Evolutionary conservation across 768 basidiomycete genomes (phyloP).

Genomic region (Gyrodon lividus): DNA sequence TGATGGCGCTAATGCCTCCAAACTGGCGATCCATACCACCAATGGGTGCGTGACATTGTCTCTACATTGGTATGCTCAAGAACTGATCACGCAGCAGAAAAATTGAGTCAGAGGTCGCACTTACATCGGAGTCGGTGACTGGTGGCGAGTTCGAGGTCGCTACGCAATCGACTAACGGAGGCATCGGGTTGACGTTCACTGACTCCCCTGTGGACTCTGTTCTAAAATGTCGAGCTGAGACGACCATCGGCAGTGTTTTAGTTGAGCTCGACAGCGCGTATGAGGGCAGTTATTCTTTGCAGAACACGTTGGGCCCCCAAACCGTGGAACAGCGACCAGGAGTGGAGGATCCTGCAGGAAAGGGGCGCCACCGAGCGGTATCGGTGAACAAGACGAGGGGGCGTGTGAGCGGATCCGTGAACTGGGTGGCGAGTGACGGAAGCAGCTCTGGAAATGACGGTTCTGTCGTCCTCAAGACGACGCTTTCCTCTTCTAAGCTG

Average conservation of each 20-base stretch:
- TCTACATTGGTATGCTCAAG: neutral
- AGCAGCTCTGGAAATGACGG: conserved; percentile 16
- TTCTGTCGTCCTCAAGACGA: conserved; percentile 13
- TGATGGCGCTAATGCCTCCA: conserved; percentile 22
- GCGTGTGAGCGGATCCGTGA: conserved; percentile 18
- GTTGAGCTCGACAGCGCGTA: conserved; percentile 36
- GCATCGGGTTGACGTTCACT: conserved; percentile 27
- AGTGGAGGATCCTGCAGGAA: conserved; percentile 36
- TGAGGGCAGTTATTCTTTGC: conserved; percentile 41
- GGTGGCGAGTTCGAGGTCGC: conserved; percentile 36
- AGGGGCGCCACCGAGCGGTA: conserved; percentile 32
- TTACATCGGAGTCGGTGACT: conserved; percentile 29
- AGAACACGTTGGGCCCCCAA: conserved; percentile 22
- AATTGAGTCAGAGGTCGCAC: conserved; percentile 23
- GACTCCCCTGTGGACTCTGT: conserved; percentile 36
- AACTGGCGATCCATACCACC: conserved; percentile 35
- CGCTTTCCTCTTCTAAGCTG: conserved; percentile 12
- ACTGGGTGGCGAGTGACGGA: conserved; percentile 25
- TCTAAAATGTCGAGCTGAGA: conserved; percentile 29
- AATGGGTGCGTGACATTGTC: conserved; percentile 39
- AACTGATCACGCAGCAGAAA: conserved; percentile 14
- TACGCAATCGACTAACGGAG: conserved; percentile 29
- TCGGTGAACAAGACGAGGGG: conserved; percentile 4
- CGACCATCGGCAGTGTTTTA: conserved; percentile 28
- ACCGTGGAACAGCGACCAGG: conserved; percentile 16